A percentile compares a stretch with the other conserved stretches of the same genome.
phyloP scores from a whole-genome alignment of 2,329 filamentous ascomycete species.

The Fusarium gaditjirri region DNA sequence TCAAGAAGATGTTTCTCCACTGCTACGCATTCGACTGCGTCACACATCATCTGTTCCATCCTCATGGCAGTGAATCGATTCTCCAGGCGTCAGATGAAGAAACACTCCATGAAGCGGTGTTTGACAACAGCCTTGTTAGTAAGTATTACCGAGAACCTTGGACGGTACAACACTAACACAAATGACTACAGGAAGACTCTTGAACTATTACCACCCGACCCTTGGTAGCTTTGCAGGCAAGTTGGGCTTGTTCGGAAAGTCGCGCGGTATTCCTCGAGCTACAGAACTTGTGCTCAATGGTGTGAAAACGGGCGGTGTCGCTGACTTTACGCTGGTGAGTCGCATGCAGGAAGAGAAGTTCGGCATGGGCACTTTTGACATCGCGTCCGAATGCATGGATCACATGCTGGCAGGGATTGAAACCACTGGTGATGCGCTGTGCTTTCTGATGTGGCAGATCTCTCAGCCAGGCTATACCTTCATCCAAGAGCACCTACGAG shows the following conservation, averaged over 20 bases:
- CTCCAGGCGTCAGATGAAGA: slow-evolving; percentile 10
- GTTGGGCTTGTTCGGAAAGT: slow-evolving; percentile 21
- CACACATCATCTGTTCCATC: slow-evolving; percentile 26
- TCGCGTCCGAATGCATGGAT: slow-evolving; percentile 36
- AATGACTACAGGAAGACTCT: slow-evolving; percentile 1
- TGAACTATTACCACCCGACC: slow-evolving; percentile 16
- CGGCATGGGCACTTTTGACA: not conserved
- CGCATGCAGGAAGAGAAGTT: slow-evolving; percentile 28
- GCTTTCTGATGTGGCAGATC: slow-evolving; percentile 35
- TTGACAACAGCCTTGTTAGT: slow-evolving; percentile 26
- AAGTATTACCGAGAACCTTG: accelerated
- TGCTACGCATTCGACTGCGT: slow-evolving; percentile 34
- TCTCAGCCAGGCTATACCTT: slow-evolving; percentile 23
- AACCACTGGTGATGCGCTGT: slow-evolving; percentile 34
- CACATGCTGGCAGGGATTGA: slow-evolving; percentile 36
- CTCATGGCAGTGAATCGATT: slow-evolving; percentile 26
- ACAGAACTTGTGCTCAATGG: slow-evolving; percentile 18
- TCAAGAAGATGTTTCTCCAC: slow-evolving; percentile 13
- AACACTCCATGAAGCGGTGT: slow-evolving; percentile 22
- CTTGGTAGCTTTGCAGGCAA: slow-evolving; percentile 4
- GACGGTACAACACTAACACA: not conserved
- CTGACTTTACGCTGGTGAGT: slow-evolving; percentile 27
- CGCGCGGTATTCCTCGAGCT: slow-evolving; percentile 8
- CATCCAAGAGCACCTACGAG: not conserved
- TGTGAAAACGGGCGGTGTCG: not conserved